Evolutionary conservation across 495 filamentous ascomycete species (phyloP).

Genomic region (Aspergillus leporis): DNA sequence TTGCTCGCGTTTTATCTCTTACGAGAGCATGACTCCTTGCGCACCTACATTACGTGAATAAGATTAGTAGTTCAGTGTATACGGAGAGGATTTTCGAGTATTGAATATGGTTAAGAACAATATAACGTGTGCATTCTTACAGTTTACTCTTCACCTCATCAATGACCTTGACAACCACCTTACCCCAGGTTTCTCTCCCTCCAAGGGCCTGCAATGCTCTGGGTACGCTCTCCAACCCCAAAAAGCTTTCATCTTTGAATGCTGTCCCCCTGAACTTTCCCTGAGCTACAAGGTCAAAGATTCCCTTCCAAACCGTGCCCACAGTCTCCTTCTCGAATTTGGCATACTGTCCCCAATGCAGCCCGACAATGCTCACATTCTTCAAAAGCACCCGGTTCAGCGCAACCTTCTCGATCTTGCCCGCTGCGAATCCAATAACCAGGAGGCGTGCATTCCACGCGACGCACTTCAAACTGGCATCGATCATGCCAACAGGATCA

Average conservation of each 20-base stretch:
- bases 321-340: slow-evolving; percentile 71
- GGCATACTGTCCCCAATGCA: slow-evolving; percentile 90
- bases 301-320: slow-evolving; percentile 73
- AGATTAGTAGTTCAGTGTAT: neutral
- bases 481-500: slow-evolving; percentile 87
- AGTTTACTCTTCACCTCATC: slow-evolving; percentile 57
- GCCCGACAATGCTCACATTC: slow-evolving; percentile 86
- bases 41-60: slow-evolving; percentile 44
- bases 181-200: slow-evolving; percentile 86
- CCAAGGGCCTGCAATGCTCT: slow-evolving; percentile 77
- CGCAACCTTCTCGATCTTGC: slow-evolving; percentile 85
- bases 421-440: slow-evolving; percentile 88
- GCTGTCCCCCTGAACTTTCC: slow-evolving; percentile 82
- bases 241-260: slow-evolving; percentile 78
- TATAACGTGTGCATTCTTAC: slow-evolving; percentile 19
- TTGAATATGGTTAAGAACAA: neutral
- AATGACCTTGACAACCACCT: slow-evolving; percentile 89
- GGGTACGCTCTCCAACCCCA: slow-evolving; percentile 77
- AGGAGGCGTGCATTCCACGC: slow-evolving; percentile 88
- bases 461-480: slow-evolving; percentile 79
- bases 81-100: neutral
- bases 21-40: slow-evolving; percentile 57
- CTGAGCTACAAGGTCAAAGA: slow-evolving; percentile 72
- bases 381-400: slow-evolving; percentile 91
- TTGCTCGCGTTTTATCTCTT: slow-evolving; percentile 35